Percentiles rank a stretch among this genome's conserved stretches.
Conservation (phyloP, 2,329 filamentous ascomycete genomes). For the Epichloe sp. region DNA sequence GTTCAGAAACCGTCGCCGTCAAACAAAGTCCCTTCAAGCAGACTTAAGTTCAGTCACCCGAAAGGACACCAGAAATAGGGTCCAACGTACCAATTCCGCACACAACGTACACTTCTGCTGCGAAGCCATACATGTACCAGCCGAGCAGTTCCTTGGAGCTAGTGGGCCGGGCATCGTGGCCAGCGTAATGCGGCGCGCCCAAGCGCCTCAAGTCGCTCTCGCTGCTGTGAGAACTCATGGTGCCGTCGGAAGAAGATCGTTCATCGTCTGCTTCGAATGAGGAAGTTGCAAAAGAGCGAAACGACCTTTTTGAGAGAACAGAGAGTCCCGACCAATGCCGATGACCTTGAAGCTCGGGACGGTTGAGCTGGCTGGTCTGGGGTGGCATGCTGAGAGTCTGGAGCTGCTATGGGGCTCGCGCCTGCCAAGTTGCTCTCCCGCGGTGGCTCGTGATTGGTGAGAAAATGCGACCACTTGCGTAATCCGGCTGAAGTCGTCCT, state of each 20-base stretch:
- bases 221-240: conserved; percentile 24
- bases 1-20: background rate
- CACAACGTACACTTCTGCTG: conserved; percentile 90
- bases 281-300: conserved; percentile 43
- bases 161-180: conserved; percentile 80
- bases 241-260: conserved; percentile 29
- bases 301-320: conserved; percentile 38
- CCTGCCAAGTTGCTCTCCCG: background rate
- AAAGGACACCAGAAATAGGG: too few relatives aligned
- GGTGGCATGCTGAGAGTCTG: conserved; percentile 5
- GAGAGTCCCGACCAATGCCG: conserved; percentile 37
- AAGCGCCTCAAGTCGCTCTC: conserved; percentile 23
- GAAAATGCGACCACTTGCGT: background rate
- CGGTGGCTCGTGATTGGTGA: conserved; percentile 2
- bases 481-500: too few relatives aligned
- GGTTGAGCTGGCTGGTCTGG: conserved; percentile 15
- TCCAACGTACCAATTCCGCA: conserved; percentile 53
- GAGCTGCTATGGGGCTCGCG: background rate
- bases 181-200: conserved; percentile 47
- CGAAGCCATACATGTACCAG: conserved; percentile 96
- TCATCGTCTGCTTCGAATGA: conserved; percentile 61
- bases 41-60: background rate
- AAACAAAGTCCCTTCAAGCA: background rate
- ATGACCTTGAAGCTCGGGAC: conserved; percentile 26
- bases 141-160: conserved; percentile 77